Conservation (phyloP, 371 early-diverging fungal genomes). For the Mycotypha africana region DNA sequence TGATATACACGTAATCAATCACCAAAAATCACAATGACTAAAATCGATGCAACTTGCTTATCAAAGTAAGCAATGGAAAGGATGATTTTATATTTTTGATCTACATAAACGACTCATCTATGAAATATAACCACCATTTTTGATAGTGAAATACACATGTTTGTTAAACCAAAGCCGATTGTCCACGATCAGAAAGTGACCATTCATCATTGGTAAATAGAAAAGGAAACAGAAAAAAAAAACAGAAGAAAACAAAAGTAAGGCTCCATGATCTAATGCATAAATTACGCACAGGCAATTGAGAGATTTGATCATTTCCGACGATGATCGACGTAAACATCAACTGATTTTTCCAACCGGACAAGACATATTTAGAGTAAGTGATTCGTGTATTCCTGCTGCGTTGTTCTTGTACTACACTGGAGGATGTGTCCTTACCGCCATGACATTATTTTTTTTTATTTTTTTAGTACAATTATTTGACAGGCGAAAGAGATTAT, state of each 20-base stretch:
- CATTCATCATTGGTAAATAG: conserved; percentile 64
- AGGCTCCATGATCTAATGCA: no score
- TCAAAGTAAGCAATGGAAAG: conserved; percentile 14
- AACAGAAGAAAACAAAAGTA: not conserved
- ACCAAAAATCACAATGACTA: conserved; percentile 16
- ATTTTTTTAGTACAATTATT: conserved; percentile 51
- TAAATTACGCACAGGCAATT: conserved; percentile 95
- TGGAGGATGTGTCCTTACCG: no score
- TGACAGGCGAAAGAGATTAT: conserved; percentile 33
- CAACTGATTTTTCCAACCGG: conserved; percentile 35
- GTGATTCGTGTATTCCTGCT: no score
- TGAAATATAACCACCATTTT: no score
- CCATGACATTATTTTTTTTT: no score
- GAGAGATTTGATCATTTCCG: conserved; percentile 80
- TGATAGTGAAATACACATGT: conserved; percentile 6
- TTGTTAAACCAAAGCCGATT: conserved; percentile 11
- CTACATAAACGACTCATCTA: no score
- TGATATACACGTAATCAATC: no score
- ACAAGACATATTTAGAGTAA: conserved; percentile 27
- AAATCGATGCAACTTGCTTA: conserved; percentile 16
- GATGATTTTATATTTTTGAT: no score
- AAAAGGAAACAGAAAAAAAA: no score
- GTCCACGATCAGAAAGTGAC: conserved; percentile 52
- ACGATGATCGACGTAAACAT: conserved; percentile 27
- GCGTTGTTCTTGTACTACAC: no score